These are phyloP conservation scores for Dioscorea zingiberensis DNA, from an alignment of 106 monocot species.

Conservation along the genomic window DNA sequence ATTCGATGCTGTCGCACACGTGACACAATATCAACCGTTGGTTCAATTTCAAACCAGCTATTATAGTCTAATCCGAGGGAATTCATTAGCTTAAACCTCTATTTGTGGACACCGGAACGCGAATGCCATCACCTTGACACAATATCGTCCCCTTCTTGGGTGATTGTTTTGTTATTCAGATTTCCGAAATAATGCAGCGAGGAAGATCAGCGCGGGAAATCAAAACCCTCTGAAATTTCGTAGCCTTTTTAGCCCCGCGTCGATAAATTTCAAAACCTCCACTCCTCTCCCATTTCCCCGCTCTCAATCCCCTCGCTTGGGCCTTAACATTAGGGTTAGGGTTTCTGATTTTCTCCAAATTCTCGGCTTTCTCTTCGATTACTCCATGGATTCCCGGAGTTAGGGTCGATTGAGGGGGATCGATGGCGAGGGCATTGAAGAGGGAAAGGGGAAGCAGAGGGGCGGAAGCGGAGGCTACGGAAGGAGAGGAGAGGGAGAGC, in stretches of 20 bases:
- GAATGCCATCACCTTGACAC: no score
- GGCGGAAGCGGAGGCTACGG: slow-evolving; percentile 7
- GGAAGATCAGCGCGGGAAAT: background rate
- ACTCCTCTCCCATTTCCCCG: background rate
- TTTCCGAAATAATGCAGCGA: no score
- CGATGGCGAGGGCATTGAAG: slow-evolving; percentile 19
- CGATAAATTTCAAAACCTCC: background rate
- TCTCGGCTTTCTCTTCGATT: background rate
- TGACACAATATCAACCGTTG: no score
- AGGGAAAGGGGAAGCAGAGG: slow-evolving; percentile 1
- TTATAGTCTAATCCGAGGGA: no score
- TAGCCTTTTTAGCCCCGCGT: background rate
- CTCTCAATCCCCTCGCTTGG: background rate
- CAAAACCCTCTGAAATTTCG: background rate
- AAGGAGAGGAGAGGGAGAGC: background rate
- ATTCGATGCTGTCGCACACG: no score
- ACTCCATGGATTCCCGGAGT: no score
- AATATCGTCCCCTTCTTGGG: no score
- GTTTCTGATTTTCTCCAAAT: background rate
- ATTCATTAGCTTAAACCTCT: no score
- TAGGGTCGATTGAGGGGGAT: background rate
- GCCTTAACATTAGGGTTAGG: background rate
- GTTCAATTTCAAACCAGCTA: no score
- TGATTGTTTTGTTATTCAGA: no score
- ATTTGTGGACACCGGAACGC: no score